Evolutionary conservation across 805 yeast species (phyloP), one percentile per base, ranked within the genome.

Genomic region (Spencermartinsiella europaea): DNA sequence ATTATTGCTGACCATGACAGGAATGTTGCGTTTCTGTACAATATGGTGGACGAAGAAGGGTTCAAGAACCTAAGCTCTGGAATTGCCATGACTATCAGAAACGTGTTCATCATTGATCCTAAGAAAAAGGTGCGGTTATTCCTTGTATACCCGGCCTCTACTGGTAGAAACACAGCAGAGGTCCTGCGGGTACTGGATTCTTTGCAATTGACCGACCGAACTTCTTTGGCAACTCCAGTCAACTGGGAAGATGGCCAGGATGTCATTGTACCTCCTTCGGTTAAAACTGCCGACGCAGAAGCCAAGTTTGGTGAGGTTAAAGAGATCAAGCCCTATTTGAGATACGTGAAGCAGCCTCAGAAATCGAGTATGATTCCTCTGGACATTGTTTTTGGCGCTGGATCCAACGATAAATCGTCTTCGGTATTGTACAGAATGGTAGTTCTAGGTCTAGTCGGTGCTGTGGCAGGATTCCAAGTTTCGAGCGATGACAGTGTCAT

Each of bases 161-260:
- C 86, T 51, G 97, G 97, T 66, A 85, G 97, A 77, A 89, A 90
- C 81, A 78, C 95, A 52, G 78, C 85, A 48, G 97, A 89, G 75
- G 91, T 89, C 33, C 75, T 90, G 68, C 84, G 97, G 72, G 95
- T 85, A 47, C 71, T 89, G 54, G 96, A 87, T 66, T 85, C 95
- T 45, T 73, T 89, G 66, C 96, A 88, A 74, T 70, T 79, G 55
- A 48, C 60, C 59, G 96, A 90, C 69, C 75, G 77, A 64, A 73
- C 79, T 69, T 86, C 91, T 62, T 77, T 89, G 55, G 93, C 86
- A 51, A 89, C 96, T 38, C 96, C 96, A 50, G 85, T 86, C 64
- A 80, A 90, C 78, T 89, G 97, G 97, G 75, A 74, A 48, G 81
- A 76, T 46, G 96, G 96, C 56, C 79, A 86, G 60, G 96, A 89